These are phyloP conservation scores for Solanum tarapatanum DNA, from an alignment of 257 asterid species.

Conservation along the genomic window DNA sequence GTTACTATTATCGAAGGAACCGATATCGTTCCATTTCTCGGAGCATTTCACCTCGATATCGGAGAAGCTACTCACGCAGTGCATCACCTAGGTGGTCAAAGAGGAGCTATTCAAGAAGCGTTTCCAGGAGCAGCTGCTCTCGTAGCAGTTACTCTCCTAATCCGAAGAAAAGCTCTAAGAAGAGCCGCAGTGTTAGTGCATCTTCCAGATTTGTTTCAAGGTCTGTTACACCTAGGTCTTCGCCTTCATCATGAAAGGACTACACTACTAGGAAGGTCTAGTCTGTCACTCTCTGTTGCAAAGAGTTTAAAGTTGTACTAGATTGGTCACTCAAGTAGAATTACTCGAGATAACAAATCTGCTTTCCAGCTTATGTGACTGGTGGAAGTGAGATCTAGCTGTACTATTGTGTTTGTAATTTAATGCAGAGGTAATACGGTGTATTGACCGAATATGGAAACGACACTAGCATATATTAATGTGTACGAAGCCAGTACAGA, in stretches of 20 bases:
- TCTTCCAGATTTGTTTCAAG: conserved; percentile 37
- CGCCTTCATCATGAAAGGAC: conserved; percentile 9
- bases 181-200: conserved; percentile 34
- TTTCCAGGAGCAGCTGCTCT: conserved; percentile 17
- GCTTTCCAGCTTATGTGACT: neutral
- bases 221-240: conserved; percentile 18
- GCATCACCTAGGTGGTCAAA: conserved; percentile 22
- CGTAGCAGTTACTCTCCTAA: conserved; percentile 16
- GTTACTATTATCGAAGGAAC: neutral
- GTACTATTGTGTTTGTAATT: neutral
- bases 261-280: neutral
- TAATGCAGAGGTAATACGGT: neutral
- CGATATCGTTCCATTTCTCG: neutral
- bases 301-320: neutral
- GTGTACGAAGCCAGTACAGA: neutral
- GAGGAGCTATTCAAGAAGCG: conserved; percentile 36
- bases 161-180: conserved; percentile 12
- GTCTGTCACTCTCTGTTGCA: neutral
- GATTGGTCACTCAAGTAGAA: neutral
- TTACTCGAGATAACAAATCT: neutral
- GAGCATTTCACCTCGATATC: conserved; percentile 3
- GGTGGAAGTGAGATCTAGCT: neutral
- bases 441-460: neutral
- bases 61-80: conserved; percentile 33
- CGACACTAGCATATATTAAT: neutral